Base-by-base conservation (phyloP, 345 rosid genomes). In the Carallia brachiata region DNA sequence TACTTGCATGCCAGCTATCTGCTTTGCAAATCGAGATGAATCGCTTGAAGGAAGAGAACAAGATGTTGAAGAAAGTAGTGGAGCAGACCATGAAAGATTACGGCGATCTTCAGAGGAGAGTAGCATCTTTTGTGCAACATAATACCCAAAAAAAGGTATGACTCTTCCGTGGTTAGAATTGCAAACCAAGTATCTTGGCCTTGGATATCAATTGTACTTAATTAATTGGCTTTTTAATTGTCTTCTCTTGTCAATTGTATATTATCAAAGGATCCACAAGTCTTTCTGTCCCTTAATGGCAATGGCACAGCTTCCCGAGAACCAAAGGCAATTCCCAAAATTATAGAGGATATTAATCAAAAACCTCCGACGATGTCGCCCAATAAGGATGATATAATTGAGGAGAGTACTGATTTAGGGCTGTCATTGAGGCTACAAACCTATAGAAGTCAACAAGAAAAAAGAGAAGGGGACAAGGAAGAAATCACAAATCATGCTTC, bases 61-160 rank as follows among this genome's bases (percentile, higher is more conserved):
- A 79, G 54, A 69, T 69, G 67, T 73, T 89, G 77, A 86, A 83
- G 72, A 78, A 70, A 65, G 80, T 73, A 37, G 84, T 87, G 50
- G 94, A 89, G 68, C 81, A 84, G 67, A 79, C 88, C n/a, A 78
- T 80, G 85, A 83, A 87, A 73, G 83, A 89, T 58, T 87, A 70
- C 74, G 63, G 70, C 58, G 81, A 86, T 65, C 89, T 89, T 34
- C 89, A 76, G 61, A 76, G 76, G 75, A 85, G 77, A 79, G 65
- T 83, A 23, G 73, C 78, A 19, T 56, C 27, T 32, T 54, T 61
- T 47, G 23, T 88, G 23, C 93, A 83, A 5, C 84, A 88, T 69
- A 73, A 80, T 37, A 68, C 59, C 69, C 62, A 75, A 6, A 58
- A 73, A 27, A 76, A 77, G 82, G 83, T 79, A 57, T n/a, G 10